A percentile compares a stretch with the other conserved stretches of the same genome.
Conservation (phyloP, 1,284 basidiomycete species). For the Leccinum solheimii region DNA sequence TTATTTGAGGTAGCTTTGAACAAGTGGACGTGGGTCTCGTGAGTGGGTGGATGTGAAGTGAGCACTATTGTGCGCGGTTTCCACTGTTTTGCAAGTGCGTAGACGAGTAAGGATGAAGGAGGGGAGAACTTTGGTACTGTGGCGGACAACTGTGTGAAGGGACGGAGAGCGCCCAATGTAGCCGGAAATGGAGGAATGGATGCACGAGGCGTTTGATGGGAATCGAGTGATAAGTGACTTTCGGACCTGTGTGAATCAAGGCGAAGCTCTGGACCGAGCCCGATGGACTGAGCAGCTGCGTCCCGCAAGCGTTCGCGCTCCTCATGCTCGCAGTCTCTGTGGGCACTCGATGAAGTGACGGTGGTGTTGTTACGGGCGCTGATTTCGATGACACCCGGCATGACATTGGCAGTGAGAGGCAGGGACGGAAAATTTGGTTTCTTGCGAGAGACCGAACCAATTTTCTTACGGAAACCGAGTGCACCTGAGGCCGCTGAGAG, state of each 20-base stretch:
- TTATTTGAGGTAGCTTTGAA: constrained; percentile 61
- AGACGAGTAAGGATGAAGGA: constrained; percentile 63
- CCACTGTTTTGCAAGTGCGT: constrained; percentile 72
- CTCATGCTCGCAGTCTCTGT: constrained; percentile 59
- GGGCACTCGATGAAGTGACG: constrained; percentile 24
- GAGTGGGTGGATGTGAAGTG: constrained; percentile 44
- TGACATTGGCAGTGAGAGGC: constrained; percentile 38
- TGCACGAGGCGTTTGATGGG: constrained; percentile 8
- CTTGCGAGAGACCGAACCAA: constrained; percentile 43
- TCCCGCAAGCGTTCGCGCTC: constrained; percentile 71
- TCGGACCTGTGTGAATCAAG: constrained; percentile 16
- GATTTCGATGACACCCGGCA: constrained; percentile 74
- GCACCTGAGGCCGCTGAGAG: constrained; percentile 58
- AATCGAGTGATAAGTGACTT: constrained; percentile 16
- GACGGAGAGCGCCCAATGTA: constrained; percentile 46
- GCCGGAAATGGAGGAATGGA: constrained; percentile 58
- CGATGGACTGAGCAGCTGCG: constrained; percentile 72
- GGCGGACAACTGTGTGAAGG: constrained; percentile 52
- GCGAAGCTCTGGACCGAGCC: constrained; percentile 43
- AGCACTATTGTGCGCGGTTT: constrained; percentile 64
- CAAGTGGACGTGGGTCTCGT: constrained; percentile 64
- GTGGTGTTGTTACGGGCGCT: constrained; percentile 44
- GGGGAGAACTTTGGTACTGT: constrained; percentile 66
- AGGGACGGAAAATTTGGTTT: constrained; percentile 37
- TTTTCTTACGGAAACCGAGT: constrained; percentile 48